A percentile compares a stretch with the other conserved stretches of the same genome.
Evolutionary conservation across 306 rosid species (phyloP).

Genomic region (Rosa rugosa): DNA sequence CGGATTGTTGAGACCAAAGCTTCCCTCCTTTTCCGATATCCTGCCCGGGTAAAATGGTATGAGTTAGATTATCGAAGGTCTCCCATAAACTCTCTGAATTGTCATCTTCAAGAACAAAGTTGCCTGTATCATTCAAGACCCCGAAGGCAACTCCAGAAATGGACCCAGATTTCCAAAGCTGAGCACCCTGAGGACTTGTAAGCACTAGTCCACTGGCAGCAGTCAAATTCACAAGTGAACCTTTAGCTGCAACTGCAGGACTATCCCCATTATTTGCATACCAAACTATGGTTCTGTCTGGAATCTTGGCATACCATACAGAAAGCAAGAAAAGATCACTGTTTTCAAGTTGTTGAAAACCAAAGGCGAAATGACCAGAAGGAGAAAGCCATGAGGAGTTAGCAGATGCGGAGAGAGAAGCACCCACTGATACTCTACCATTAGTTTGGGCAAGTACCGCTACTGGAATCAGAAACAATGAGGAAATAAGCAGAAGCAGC

Average conservation of each 20-base stretch:
- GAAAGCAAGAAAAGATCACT: constrained; percentile 37
- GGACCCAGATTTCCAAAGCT: neutral
- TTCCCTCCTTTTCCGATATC: no score
- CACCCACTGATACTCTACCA: constrained; percentile 26
- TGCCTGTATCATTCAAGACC: constrained; percentile 18
- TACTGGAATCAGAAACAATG: constrained; percentile 1
- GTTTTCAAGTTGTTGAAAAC: no score
- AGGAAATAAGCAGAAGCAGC: constrained; percentile 5
- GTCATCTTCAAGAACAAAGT: neutral
- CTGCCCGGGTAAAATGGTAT: no score
- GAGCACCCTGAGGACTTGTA: neutral
- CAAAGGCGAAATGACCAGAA: no score
- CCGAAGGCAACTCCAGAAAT: neutral
- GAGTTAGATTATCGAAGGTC: no score
- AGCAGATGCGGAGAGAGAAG: neutral
- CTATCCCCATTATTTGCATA: constrained; percentile 15
- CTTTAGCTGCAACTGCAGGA: constrained; percentile 24
- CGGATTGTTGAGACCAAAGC: no score
- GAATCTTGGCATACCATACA: constrained; percentile 50
- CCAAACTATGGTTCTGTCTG: constrained; percentile 46
- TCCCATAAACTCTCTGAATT: no score
- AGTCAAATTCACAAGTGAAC: constrained; percentile 28
- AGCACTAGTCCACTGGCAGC: constrained; percentile 12
- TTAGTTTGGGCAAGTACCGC: constrained; percentile 34
- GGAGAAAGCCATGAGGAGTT: no score